Conservation (phyloP, 2,329 filamentous ascomycete species). For the Hypoxylon sp. region DNA sequence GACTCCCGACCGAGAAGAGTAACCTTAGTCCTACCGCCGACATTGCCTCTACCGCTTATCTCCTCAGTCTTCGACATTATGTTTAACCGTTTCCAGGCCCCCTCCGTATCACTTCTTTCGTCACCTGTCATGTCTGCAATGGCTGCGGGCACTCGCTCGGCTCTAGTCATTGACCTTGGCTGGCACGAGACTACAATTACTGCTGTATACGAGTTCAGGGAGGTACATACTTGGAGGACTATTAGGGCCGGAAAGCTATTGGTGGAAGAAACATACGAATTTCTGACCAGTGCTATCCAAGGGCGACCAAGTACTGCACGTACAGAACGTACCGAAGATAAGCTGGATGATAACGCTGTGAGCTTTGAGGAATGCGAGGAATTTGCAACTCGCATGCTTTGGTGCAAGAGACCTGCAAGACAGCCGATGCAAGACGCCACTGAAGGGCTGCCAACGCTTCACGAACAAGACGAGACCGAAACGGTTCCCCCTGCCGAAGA, state of each 20-base stretch:
- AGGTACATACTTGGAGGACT: slow-evolving; percentile 78
- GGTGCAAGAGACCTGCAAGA: slow-evolving; percentile 72
- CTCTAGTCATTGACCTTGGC: slow-evolving; percentile 88
- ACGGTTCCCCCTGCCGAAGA: slow-evolving; percentile 53
- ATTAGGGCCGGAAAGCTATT: slow-evolving; percentile 82
- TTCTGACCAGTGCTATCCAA: slow-evolving; percentile 67
- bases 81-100: slow-evolving; percentile 85
- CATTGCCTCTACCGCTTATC: slow-evolving; percentile 82
- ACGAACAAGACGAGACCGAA: slow-evolving; percentile 68
- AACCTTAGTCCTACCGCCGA: slow-evolving; percentile 81
- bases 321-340: slow-evolving; percentile 50
- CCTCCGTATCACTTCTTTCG: slow-evolving; percentile 85
- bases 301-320: slow-evolving; percentile 43
- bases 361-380: slow-evolving; percentile 88
- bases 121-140: slow-evolving; percentile 80
- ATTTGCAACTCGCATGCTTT: slow-evolving; percentile 79
- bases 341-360: slow-evolving; percentile 58
- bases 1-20: slow-evolving; percentile 83
- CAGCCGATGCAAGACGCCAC: slow-evolving; percentile 48
- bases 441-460: slow-evolving; percentile 65
- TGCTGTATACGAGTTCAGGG: slow-evolving; percentile 90
- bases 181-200: slow-evolving; percentile 93
- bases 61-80: slow-evolving; percentile 82
- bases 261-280: slow-evolving; percentile 76
- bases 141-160: slow-evolving; percentile 87